Percentiles rank a stretch among this genome's conserved stretches.
Conservation (phyloP, 352 stramenopile species). For the Phytophthora quininea region DNA sequence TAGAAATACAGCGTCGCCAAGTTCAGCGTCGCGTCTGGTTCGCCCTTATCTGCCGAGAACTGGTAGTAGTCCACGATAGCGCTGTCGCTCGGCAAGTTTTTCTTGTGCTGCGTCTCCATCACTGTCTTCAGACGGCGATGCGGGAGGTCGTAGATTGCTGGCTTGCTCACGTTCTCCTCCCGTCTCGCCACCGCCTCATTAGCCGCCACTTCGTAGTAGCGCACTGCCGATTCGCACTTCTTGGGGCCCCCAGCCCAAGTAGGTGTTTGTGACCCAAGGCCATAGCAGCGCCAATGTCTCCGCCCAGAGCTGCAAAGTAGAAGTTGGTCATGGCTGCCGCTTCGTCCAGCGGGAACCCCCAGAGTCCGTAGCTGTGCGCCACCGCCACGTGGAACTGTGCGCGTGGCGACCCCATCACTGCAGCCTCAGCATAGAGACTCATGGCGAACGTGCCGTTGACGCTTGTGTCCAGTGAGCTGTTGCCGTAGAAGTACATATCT, state of each 20-base stretch:
- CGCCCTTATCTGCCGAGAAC: constrained; percentile 89
- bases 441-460: constrained; percentile 80
- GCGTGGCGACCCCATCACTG: constrained; percentile 56
- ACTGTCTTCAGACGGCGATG: constrained; percentile 78
- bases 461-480: constrained; percentile 56
- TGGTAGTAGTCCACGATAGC: constrained; percentile 92
- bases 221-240: constrained; percentile 84
- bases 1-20: constrained; percentile 89
- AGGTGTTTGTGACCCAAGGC: constrained; percentile 83
- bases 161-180: constrained; percentile 57
- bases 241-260: constrained; percentile 71
- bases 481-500: constrained; percentile 83
- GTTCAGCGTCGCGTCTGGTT: constrained; percentile 81
- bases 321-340: constrained; percentile 76
- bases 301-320: constrained; percentile 84
- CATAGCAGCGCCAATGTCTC: constrained; percentile 69
- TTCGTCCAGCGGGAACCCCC: constrained; percentile 69
- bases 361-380: constrained; percentile 83
- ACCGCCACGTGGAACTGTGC: constrained; percentile 88
- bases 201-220: constrained; percentile 90
- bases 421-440: constrained; percentile 68
- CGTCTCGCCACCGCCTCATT: constrained; percentile 76
- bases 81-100: constrained; percentile 73
- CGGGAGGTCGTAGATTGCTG: constrained; percentile 74
- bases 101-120: constrained; percentile 80